Evolutionary conservation across 148 eudicot genomes (phyloP).

Genomic region (Silene conica): DNA sequence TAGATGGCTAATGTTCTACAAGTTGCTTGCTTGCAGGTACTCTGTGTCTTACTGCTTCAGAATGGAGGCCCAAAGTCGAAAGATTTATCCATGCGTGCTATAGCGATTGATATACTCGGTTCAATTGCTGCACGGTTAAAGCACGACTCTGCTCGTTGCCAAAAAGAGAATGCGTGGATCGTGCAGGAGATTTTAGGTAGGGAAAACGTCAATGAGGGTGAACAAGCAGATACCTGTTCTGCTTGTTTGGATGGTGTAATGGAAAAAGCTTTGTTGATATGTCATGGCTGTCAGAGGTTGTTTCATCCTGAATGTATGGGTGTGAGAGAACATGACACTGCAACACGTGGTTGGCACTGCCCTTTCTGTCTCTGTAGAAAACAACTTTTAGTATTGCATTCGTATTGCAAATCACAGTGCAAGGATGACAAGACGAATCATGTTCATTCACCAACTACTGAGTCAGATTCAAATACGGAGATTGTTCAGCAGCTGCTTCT

Average conservation of each 20-base stretch:
- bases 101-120: slow-evolving; percentile 94
- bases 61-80: slow-evolving; percentile 95
- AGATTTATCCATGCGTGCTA: slow-evolving; percentile 70
- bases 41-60: slow-evolving; percentile 91
- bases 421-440: slow-evolving; percentile 39
- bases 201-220: slow-evolving; percentile 32
- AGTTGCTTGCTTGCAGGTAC: slow-evolving; percentile 64
- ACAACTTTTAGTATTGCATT: slow-evolving; percentile 61
- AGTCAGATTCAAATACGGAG: slow-evolving; percentile 50
- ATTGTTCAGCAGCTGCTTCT: slow-evolving; percentile 88
- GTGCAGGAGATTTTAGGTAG: slow-evolving; percentile 48
- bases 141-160: slow-evolving; percentile 67
- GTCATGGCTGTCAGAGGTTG: slow-evolving; percentile 74
- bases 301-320: slow-evolving; percentile 87
- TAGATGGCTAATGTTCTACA: slow-evolving; percentile 11
- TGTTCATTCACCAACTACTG: slow-evolving; percentile 29
- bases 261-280: slow-evolving; percentile 51
- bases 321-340: slow-evolving; percentile 55
- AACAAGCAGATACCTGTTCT: slow-evolving; percentile 52
- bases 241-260: slow-evolving; percentile 59
- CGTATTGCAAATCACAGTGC: slow-evolving; percentile 59
- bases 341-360: slow-evolving; percentile 60
- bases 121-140: slow-evolving; percentile 90
- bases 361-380: slow-evolving; percentile 65
- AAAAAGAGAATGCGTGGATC: slow-evolving; percentile 67